Evolutionary conservation across 83 land plant genomes (phyloP), one percentile per base, ranked within the genome.

Genomic region (Picea abies): DNA sequence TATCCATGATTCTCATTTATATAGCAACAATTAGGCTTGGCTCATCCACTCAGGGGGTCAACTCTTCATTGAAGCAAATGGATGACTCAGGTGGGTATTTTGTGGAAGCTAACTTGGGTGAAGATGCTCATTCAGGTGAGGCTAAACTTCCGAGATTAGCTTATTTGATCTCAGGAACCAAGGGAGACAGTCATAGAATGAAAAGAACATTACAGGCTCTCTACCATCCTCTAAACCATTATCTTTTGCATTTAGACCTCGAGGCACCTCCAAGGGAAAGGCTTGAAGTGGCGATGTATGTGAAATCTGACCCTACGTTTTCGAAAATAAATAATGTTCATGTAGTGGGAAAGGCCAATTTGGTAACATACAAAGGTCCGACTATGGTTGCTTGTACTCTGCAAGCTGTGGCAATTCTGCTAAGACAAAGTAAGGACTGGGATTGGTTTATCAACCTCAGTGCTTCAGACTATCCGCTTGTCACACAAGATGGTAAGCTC

Each of bases 331-430:
- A 86, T 77, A 94, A 94, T 88, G 96, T 94, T 76, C 86, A 87
- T 47, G 85, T 94, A 14, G 91, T 94, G 83, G 90, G 90, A 0
- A 90, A 89, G 77, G 90, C 91, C 29, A 94, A 94, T 81, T 84
- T 94, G 82, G 96, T 94, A 3, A 94, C 96, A 20, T 94, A 94
- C 82, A 90, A 87, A 63, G 96, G 96, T 20, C 94, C 96, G 49
- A 94, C 96, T 19, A 94, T 94, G 96, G 87, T 94, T 85, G 94
- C 96, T 78, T 89, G 91, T 77, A 94, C 96, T 11, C 93, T 94
- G 25, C 96, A 94, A 80, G 96, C 96, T 41, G 83, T 92, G 49
- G 91, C 96, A 1, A 88, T 94, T 78, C 58, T 94, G 69, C 84
- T 94, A 68, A 92, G 85, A 84, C 93, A 94, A 86, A 83, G 86